Evolutionary conservation across 495 filamentous ascomycete genomes (phyloP).

Genomic region (Rusavskia elegans): DNA sequence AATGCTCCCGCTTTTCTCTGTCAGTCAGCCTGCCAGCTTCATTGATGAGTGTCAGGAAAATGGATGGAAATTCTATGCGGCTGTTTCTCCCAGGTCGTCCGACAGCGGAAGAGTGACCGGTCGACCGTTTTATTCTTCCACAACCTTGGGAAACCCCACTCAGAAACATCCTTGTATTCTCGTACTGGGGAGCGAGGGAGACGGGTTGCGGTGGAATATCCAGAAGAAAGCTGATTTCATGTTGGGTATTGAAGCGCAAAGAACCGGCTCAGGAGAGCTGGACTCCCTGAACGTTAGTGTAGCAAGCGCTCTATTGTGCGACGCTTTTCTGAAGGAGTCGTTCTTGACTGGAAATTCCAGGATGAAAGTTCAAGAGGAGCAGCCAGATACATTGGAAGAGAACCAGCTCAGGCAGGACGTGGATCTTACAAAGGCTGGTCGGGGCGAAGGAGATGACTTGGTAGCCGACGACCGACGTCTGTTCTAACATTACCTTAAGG

Average conservation of each 20-base stretch:
- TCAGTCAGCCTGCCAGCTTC: slow-evolving; percentile 49
- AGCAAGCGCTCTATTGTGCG: slow-evolving; percentile 60
- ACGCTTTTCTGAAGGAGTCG: slow-evolving; percentile 35
- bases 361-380: too few relatives aligned
- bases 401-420: too few relatives aligned
- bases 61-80: slow-evolving; percentile 77
- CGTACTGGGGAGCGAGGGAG: slow-evolving; percentile 70
- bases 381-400: too few relatives aligned
- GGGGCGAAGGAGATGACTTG: too few relatives aligned
- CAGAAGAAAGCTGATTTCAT: slow-evolving; percentile 44
- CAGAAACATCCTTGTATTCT: slow-evolving; percentile 50
- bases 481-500: too few relatives aligned
- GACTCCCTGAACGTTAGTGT: slow-evolving; percentile 85
- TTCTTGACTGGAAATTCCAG: background rate
- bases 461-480: too few relatives aligned
- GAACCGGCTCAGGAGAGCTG: slow-evolving; percentile 27
- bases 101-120: background rate
- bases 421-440: too few relatives aligned
- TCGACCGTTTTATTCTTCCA: slow-evolving; percentile 8
- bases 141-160: slow-evolving; percentile 27
- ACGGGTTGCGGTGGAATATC: slow-evolving; percentile 48
- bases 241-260: slow-evolving; percentile 35
- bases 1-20: slow-evolving; percentile 50
- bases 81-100: slow-evolving; percentile 36
- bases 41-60: slow-evolving; percentile 45